These are phyloP conservation scores for Petasospora fabianii DNA, from an alignment of 1,139 yeast species.

Conservation along the genomic window DNA sequence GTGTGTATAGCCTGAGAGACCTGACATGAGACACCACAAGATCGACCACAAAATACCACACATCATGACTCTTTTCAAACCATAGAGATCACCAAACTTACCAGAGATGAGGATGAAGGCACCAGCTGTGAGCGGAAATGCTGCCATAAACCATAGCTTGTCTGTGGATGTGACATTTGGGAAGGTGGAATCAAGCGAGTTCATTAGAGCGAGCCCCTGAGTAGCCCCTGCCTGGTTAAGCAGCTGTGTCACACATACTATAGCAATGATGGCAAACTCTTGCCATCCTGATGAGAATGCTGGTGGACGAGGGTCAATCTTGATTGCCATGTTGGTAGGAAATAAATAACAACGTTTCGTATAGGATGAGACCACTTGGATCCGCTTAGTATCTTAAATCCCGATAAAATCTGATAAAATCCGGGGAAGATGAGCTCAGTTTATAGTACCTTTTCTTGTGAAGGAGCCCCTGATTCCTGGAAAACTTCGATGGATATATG, in stretches of 20 bases:
- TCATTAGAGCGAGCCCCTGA: constrained; percentile 33
- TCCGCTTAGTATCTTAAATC: too few relatives aligned
- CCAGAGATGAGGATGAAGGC: constrained; percentile 51
- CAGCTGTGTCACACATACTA: constrained; percentile 38
- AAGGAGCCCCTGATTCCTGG: too few relatives aligned
- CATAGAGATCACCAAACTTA: constrained; percentile 51
- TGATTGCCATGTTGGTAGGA: too few relatives aligned
- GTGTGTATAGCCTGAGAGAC: constrained; percentile 3
- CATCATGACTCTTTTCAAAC: constrained; percentile 40
- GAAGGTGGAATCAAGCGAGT: constrained; percentile 28
- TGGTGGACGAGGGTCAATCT: constrained; percentile 7
- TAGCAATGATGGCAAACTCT: constrained; percentile 21
- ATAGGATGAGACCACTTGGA: too few relatives aligned
- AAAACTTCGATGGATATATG: too few relatives aligned
- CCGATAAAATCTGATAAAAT: too few relatives aligned
- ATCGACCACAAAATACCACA: constrained; percentile 43
- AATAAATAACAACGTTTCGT: too few relatives aligned
- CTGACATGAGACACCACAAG: constrained; percentile 36
- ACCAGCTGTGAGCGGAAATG: constrained; percentile 53
- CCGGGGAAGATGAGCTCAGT: too few relatives aligned
- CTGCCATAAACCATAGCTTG: constrained; percentile 54
- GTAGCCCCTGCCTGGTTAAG: constrained; percentile 33
- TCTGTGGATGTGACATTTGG: constrained; percentile 24
- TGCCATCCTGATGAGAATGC: constrained; percentile 9
- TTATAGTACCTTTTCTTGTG: too few relatives aligned